phyloP scores from a whole-genome alignment of 306 rosid genomes.

The Vigna nakashimae region DNA sequence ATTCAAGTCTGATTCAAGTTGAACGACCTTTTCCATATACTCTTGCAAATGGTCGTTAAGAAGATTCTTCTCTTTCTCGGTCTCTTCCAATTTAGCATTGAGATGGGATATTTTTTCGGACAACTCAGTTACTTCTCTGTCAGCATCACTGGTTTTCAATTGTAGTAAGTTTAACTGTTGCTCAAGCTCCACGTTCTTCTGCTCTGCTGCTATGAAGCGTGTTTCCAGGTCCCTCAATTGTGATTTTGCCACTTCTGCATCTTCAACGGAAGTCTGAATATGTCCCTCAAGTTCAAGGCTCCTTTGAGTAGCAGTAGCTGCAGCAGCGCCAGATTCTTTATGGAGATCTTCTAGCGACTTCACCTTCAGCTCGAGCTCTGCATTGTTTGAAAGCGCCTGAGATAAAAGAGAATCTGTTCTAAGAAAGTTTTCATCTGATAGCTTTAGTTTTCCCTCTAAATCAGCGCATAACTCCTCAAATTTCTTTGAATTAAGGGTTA shows the following conservation, averaged over 20 bases:
- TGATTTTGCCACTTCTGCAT: conserved; percentile 72
- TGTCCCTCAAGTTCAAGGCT: conserved; percentile 77
- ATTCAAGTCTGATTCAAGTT: conserved; percentile 72
- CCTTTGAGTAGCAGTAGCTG: conserved; percentile 67
- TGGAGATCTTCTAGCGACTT: conserved; percentile 78
- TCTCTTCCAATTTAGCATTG: conserved; percentile 54
- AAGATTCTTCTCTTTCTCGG: conserved; percentile 67
- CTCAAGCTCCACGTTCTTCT: conserved; percentile 84
- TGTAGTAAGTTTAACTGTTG: conserved; percentile 65
- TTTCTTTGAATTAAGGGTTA: conserved; percentile 52
- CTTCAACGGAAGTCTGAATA: conserved; percentile 61
- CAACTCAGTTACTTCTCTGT: conserved; percentile 67
- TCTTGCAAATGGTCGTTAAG: conserved; percentile 63
- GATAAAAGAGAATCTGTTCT: conserved; percentile 78
- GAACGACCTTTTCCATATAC: conserved; percentile 60
- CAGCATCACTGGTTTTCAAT: conserved; percentile 65
- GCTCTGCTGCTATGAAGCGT: conserved; percentile 63
- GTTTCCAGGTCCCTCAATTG: conserved; percentile 76
- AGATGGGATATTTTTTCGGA: conserved; percentile 70
- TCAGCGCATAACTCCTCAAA: conserved; percentile 60
- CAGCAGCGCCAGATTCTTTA: conserved; percentile 65
- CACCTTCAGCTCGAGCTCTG: conserved; percentile 82
- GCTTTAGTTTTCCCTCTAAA: conserved; percentile 73
- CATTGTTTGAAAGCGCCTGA: conserved; percentile 68
- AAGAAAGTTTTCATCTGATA: conserved; percentile 63